These are phyloP conservation scores for Yamadazyma atlantica DNA, from an alignment of 1,139 yeast genomes.

Conservation along the genomic window DNA sequence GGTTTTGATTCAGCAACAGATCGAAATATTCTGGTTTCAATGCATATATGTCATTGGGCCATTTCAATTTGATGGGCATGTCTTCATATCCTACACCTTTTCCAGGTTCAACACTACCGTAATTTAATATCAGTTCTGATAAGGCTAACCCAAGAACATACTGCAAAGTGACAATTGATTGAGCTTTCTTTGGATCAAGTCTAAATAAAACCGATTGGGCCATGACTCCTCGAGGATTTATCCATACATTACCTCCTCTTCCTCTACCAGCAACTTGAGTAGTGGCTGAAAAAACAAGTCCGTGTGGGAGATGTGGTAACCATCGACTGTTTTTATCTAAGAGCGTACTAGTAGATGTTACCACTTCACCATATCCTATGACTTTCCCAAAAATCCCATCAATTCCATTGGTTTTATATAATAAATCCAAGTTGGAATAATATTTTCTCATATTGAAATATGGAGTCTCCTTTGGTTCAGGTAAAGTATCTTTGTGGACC, in stretches of 20 bases:
- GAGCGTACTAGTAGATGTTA: conserved; percentile 82
- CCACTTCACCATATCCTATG: conserved; percentile 80
- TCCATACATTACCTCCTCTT: conserved; percentile 94
- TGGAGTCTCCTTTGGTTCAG: conserved; percentile 60
- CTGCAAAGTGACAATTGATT: conserved; percentile 73
- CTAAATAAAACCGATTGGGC: conserved; percentile 75
- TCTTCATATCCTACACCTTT: conserved; percentile 59
- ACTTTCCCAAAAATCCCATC: conserved; percentile 56
- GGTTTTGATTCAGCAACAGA: conserved; percentile 25
- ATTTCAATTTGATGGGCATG: conserved; percentile 79
- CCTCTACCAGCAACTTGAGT: conserved; percentile 92
- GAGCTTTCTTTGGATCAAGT: conserved; percentile 36
- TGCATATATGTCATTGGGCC: conserved; percentile 96
- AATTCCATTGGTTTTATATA: conserved; percentile 17
- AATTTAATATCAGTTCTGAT: conserved; percentile 69
- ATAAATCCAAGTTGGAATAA: conserved; percentile 43
- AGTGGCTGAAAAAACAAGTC: conserved; percentile 71
- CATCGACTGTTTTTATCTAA: conserved; percentile 70
- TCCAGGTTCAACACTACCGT: conserved; percentile 48
- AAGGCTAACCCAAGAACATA: conserved; percentile 83
- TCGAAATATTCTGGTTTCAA: conserved; percentile 59
- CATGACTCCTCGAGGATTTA: conserved; percentile 88
- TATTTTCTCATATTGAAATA: conserved; percentile 66
- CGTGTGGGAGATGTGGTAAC: conserved; percentile 63
- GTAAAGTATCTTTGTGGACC: conserved; percentile 22